These are phyloP conservation scores for Brettanomyces sp. DNA, from an alignment of 805 yeast genomes.

Conservation along the genomic window DNA sequence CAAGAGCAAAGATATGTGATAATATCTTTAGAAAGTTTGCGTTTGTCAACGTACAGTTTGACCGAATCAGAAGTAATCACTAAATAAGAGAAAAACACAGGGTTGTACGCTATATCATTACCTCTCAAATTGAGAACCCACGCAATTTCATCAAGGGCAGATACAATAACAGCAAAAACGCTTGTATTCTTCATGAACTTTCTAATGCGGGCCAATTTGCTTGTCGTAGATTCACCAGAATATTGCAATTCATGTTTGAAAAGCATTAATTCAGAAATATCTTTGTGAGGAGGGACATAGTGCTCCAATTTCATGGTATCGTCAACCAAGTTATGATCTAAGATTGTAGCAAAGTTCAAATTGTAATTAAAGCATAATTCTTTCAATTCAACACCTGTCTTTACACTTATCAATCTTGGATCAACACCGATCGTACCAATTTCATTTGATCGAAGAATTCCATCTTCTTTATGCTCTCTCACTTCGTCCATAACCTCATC, in stretches of 20 bases:
- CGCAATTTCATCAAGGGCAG: slow-evolving; percentile 40
- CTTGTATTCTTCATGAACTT: slow-evolving; percentile 18
- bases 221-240: slow-evolving; percentile 30
- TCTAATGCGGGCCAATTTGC: slow-evolving; percentile 28
- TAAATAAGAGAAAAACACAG: slow-evolving; percentile 73
- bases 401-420: slow-evolving; percentile 58
- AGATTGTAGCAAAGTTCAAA: slow-evolving; percentile 41
- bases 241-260: slow-evolving; percentile 28
- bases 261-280: slow-evolving; percentile 19
- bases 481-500: slow-evolving; percentile 32
- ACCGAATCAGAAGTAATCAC: slow-evolving; percentile 31
- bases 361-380: slow-evolving; percentile 24
- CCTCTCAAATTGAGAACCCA: slow-evolving; percentile 47
- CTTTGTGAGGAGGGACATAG: slow-evolving; percentile 8
- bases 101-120: slow-evolving; percentile 70
- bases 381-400: slow-evolving; percentile 33
- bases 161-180: slow-evolving; percentile 42
- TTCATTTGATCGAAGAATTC: neutral
- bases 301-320: slow-evolving; percentile 48
- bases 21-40: slow-evolving; percentile 25
- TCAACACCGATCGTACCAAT: slow-evolving; percentile 67
- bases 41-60: slow-evolving; percentile 32
- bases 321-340: slow-evolving; percentile 61
- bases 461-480: neutral
- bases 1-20: slow-evolving; percentile 16